Base-by-base conservation (phyloP, 805 yeast species). In the Ogataea pilisensis region DNA sequence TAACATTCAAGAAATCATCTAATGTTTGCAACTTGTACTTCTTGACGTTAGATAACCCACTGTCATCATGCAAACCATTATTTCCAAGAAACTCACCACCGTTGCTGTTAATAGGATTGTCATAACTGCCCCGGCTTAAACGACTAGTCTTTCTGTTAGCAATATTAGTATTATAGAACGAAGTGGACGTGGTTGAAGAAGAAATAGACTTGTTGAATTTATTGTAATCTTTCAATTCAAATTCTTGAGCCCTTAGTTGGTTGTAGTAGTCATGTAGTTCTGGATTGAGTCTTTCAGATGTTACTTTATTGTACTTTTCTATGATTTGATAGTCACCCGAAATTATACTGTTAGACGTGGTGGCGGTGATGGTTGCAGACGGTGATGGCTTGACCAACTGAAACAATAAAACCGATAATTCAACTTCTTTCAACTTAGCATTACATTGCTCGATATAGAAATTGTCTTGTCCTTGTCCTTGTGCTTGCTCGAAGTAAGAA, bases 1-100 rank as follows among this genome's bases (percentile, higher is more conserved):
- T 46, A 26, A 20, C 39, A 17, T 31, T 51, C 31, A 90, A 80
- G 58, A 90, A 90, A 46, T 90, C 98, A 55, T 90, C 97, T 42
- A 90, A 64, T 42, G 90, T 84, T 58, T 87, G 95, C 29, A 85
- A 61, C 44, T 76, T 74, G 53, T 78, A 82, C 39, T 67, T 70
- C 47, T 61, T 66, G 24, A 52, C 50, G 16, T 53, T 47, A 5
- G 44, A 25, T 13, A 16, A 14, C 11, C 26, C 27, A 22, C 11
- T 12, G n/a, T 7, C 14, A 21, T 21, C 21, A 17, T 8, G 7
- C 13, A n/a, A 5, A 6, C 27, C 29, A 21, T 16, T 14, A 13
- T 19, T 9, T 8, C 37, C 20, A n/a, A 11, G 4, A 13, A 11
- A 14, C 11, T 21, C 31, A 14, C n/a, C 8, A 20, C 11, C 31